A percentile compares a stretch with the other conserved stretches of the same genome.
Conservation (phyloP, 2,329 filamentous ascomycete species). For the Aspergillaceae sp. region DNA sequence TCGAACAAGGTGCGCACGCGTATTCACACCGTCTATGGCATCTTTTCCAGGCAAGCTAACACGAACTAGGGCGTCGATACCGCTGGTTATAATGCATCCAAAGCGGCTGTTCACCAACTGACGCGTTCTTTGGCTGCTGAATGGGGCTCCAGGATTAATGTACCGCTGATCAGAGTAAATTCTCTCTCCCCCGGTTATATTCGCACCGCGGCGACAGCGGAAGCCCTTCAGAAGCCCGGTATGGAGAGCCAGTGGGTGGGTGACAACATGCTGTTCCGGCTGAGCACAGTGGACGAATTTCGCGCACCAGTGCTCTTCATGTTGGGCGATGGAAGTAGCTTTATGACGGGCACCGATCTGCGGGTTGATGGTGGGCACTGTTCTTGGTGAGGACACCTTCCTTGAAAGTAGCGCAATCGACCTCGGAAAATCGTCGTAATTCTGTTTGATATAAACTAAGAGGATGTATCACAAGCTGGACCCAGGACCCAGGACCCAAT, state of each 20-base stretch:
- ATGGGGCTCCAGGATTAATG: background rate
- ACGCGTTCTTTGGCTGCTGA: background rate
- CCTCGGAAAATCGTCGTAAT: too few species aligned
- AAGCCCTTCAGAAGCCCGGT: background rate
- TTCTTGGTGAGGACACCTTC: background rate
- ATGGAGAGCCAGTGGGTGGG: background rate
- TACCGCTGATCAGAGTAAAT: background rate
- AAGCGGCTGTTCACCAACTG: background rate
- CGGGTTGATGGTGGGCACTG: background rate
- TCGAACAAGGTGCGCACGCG: background rate
- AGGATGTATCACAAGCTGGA: too few species aligned
- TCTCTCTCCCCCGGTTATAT: background rate
- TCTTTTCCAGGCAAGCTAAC: background rate
- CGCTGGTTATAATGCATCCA: background rate
- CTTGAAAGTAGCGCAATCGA: too few species aligned
- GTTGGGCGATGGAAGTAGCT: background rate
- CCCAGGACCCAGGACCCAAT: too few species aligned
- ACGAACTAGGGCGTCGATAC: background rate
- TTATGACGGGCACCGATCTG: background rate
- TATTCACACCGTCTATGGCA: background rate
- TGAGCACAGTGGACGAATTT: background rate
- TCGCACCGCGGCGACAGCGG: background rate
- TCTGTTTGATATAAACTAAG: too few species aligned
- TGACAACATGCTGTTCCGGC: background rate
- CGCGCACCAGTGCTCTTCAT: background rate